Base-by-base conservation (phyloP, 2,329 filamentous ascomycete genomes). In the Penicillium corylophilum region DNA sequence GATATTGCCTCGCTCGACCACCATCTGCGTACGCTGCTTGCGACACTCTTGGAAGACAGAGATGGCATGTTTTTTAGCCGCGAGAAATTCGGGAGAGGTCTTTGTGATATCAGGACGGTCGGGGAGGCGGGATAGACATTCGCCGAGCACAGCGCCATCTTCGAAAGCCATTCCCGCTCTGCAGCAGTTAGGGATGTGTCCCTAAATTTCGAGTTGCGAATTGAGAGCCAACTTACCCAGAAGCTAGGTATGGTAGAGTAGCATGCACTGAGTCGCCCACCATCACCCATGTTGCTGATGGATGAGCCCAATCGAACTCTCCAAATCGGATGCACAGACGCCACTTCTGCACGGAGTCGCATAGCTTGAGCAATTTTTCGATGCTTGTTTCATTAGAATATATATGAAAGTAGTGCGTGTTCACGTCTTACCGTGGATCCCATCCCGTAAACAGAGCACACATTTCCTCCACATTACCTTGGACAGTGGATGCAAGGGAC, bases 221-320 rank as follows among this genome's bases (percentile, higher is more conserved):
- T 43, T 16, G 16, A 8, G 5, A 18, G 8, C 51, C 49, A 15
- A 31, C 29, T 31, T 60, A 69, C 67, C 68, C 77, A 6, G 71
- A 76, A 2, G 82, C 81, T 0, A 85, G 71, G 61, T 87, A 87
- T 0, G 84, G 85, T 0, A 87, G 71, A 0, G 82, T 86, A 1
- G 84, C 83, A 55, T 87, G 83, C 2, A 83, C 82, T 0, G 83
- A 81, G 59, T 87, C 84, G 0, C 85, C 84, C 0, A 87, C 72
- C 61, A 87, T 76, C 0, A 81, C 79, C 59, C 84, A 84, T 0
- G 79, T 71, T 0, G 77, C 82, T 0, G 75, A 79, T 0, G 77
- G 68, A 55, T 86, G 78, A 0, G 75, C 80, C 84, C 84, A 87
- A 1, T 73, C 71, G n/a, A 77, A 75, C 33, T 84, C 73, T 5